A percentile compares a stretch with the other conserved stretches of the same genome.
Evolutionary conservation across 805 yeast species (phyloP).

Genomic region (Candida krabiensis): DNA sequence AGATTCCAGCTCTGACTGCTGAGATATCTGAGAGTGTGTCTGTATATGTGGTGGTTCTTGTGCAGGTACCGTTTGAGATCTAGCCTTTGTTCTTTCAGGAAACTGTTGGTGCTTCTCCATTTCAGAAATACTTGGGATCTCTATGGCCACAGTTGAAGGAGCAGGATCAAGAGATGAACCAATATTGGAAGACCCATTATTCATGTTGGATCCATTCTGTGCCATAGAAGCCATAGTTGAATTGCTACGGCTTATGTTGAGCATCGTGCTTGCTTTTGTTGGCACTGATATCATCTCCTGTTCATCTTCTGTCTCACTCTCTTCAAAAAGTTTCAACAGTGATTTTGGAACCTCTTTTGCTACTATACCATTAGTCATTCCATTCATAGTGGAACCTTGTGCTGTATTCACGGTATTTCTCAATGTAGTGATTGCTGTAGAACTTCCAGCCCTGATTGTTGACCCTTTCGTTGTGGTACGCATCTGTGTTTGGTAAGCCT

Average conservation of each 20-base stretch:
- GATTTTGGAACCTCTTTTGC: conserved; percentile 69
- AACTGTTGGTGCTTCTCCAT: conserved; percentile 14
- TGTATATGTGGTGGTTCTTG: conserved; percentile 31
- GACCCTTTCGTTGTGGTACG: conserved; percentile 20
- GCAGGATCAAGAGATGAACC: conserved; percentile 37
- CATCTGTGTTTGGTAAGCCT: conserved; percentile 13
- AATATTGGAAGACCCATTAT: no score
- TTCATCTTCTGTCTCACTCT: conserved; percentile 24
- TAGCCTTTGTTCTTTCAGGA: conserved; percentile 24
- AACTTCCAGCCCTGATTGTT: conserved; percentile 18
- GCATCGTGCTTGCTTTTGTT: background rate
- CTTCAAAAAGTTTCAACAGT: conserved; percentile 67
- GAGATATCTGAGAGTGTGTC: conserved; percentile 14
- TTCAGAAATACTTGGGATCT: conserved; percentile 68
- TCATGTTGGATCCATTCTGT: background rate
- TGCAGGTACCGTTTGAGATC: conserved; percentile 44
- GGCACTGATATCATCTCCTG: conserved; percentile 2
- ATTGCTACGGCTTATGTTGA: conserved; percentile 5
- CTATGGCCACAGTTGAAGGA: conserved; percentile 62
- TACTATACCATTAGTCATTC: conserved; percentile 17
- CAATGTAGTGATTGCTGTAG: conserved; percentile 18
- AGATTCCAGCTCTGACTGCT: conserved; percentile 14
- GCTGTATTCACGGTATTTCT: conserved; percentile 16
- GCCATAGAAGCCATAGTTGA: conserved; percentile 10
- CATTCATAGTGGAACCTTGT: conserved; percentile 7